Conservation (phyloP, 805 yeast species). For the Pichia sporocuriosa region DNA sequence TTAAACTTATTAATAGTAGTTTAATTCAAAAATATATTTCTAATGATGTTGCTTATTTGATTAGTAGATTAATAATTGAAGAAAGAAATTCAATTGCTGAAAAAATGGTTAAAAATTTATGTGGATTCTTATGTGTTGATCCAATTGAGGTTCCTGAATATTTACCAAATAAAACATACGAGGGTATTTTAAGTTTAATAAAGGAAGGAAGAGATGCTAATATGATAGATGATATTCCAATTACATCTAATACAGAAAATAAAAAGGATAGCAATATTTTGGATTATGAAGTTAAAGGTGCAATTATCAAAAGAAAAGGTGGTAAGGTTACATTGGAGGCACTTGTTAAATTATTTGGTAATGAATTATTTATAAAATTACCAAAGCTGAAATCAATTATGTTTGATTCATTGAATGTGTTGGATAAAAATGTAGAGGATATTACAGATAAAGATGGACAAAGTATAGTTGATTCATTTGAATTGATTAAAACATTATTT, state of each 20-base stretch:
- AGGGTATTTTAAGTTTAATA: conserved; percentile 61
- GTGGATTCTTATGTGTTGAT: conserved; percentile 92
- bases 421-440: conserved; percentile 24
- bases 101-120: conserved; percentile 81
- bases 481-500: conserved; percentile 67
- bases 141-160: conserved; percentile 95
- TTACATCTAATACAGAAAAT: not conserved
- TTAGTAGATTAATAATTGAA: conserved; percentile 46
- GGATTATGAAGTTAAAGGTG: conserved; percentile 61
- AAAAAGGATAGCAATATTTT: not conserved
- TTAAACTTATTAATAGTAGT: conserved; percentile 65
- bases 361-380: conserved; percentile 47
- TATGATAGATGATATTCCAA: conserved; percentile 6
- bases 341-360: conserved; percentile 48
- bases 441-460: conserved; percentile 57
- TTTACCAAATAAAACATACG: conserved; percentile 50
- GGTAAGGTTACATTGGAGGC: conserved; percentile 64
- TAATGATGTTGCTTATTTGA: conserved; percentile 54
- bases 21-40: conserved; percentile 71
- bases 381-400: conserved; percentile 62
- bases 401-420: conserved; percentile 51
- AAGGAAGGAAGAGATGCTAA: conserved; percentile 67
- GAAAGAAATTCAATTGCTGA: conserved; percentile 74
- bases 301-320: conserved; percentile 79
- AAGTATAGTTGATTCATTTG: conserved; percentile 76